Evolutionary conservation across 805 yeast genomes (phyloP), one percentile per base, ranked within the genome.

Genomic region (Nakazawaea populi): DNA sequence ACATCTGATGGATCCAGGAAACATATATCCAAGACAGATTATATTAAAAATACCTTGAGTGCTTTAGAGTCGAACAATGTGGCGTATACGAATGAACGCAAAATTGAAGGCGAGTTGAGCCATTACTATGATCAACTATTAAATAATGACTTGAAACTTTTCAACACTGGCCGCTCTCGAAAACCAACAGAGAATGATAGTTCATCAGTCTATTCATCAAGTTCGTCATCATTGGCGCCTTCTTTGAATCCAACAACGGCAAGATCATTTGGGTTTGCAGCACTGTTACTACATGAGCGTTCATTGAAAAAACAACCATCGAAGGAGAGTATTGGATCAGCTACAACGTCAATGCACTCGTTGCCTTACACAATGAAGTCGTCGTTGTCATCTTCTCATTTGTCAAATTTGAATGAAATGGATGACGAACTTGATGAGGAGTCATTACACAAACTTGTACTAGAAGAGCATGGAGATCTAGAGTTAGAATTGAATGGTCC

Each of bases 401-500:
- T 47, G 30, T 47, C 51, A 37, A 47, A 47, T 42, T 42, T 47
- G 24, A 44, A 44, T 34, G 49, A 47, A 32, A 40, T 47, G 32
- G 49, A 47, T 27, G 32, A 47, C 29, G 49, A 47, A 32, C 34
- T 36, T 8, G 49, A 47, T 32, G 49, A 48, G 10, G 47, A 43
- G n/a, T 37, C 40, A 5, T 48, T 43, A 40, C 35, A 14, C 11
- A 34, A 44, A 9, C 52, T 52, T 37, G 51, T 58, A 7, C 52
- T 60, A 11, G 73, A 69, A 56, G 75, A 76, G 55, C 74, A 74
- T 34, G 75, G 73, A 52, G 89, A 85, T 63, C 72, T 78, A 55
- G 78, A 77, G 38, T 69, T 85, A 52, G 90, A 83, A 59, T 69
- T 81, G 44, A 75, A 75, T 48, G 92, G 92, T 1, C 82, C 91